These are phyloP conservation scores for Oryza meridionalis DNA, from an alignment of 176 grass and related monocot species.

Conservation along the genomic window DNA sequence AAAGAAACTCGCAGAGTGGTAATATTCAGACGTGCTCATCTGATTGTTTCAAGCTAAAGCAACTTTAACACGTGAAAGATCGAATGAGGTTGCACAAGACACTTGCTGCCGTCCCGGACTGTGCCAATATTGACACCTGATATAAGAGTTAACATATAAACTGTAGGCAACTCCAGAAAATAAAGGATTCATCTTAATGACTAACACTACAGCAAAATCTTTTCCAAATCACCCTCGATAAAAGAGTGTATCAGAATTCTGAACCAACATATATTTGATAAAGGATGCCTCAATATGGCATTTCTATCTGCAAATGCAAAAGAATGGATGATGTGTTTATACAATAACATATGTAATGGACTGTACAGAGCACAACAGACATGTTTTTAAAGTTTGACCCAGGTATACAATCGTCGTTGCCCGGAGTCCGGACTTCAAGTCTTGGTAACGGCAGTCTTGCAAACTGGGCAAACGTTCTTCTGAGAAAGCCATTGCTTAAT, in stretches of 20 bases:
- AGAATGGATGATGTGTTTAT: slow-evolving; percentile 50
- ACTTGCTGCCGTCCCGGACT: not conserved
- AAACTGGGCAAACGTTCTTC: slow-evolving; percentile 96
- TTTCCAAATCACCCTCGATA: slow-evolving; percentile 2
- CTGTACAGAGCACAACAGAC: slow-evolving; percentile 49
- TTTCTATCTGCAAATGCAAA: slow-evolving; percentile 56
- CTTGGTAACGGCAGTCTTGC: slow-evolving; percentile 88
- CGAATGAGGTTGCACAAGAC: not conserved
- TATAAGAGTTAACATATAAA: not conserved
- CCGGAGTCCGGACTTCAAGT: slow-evolving; percentile 30
- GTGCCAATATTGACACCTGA: not conserved
- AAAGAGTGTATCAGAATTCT: not conserved
- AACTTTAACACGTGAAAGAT: not conserved
- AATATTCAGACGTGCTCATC: not conserved
- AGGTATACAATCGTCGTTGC: not conserved
- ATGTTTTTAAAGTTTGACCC: not conserved
- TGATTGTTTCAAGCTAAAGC: not conserved
- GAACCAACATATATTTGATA: slow-evolving; percentile 18
- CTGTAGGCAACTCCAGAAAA: not conserved
- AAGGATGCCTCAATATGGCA: slow-evolving; percentile 33
- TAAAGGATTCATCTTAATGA: not conserved
- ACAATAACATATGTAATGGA: slow-evolving; percentile 37
- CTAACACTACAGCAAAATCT: slow-evolving; percentile 19
- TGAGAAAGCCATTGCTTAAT: slow-evolving; percentile 97
- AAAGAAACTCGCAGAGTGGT: too few species aligned